Conservation (phyloP, 2,329 filamentous ascomycete species). For the Nothomitra cinnamomea region DNA sequence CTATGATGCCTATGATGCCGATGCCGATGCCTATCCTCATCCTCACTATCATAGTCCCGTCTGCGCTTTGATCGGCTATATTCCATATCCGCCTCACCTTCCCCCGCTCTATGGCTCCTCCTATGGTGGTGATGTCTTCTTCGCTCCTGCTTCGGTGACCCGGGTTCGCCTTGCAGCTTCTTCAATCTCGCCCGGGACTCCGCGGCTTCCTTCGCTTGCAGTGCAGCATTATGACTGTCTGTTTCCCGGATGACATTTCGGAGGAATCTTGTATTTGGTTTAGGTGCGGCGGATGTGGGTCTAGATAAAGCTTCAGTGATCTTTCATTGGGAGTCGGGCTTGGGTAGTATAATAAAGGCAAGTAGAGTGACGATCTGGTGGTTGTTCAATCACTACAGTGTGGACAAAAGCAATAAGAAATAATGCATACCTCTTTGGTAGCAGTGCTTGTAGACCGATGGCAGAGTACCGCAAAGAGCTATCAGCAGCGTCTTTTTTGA, state of each 20-base stretch:
- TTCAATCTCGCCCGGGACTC: conserved; percentile 59
- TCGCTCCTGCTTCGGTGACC: background rate
- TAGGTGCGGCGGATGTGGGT: conserved; percentile 50
- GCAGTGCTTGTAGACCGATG: conserved; percentile 53
- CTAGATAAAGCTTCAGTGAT: conserved; percentile 23
- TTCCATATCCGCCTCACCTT: conserved; percentile 13
- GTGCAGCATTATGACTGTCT: conserved; percentile 71
- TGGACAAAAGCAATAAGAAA: no score
- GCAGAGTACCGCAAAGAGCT: conserved; percentile 58
- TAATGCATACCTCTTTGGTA: conserved; percentile 30
- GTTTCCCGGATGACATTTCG: conserved; percentile 78
- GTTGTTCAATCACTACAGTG: no score
- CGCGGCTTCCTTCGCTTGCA: conserved; percentile 68
- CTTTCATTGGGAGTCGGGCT: background rate
- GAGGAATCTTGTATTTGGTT: conserved; percentile 82
- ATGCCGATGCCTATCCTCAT: background rate
- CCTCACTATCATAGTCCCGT: conserved; percentile 9
- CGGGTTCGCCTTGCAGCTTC: conserved; percentile 30
- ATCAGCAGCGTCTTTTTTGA: conserved; percentile 62
- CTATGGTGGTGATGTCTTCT: background rate
- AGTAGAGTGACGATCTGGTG: no score
- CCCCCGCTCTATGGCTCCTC: conserved; percentile 19
- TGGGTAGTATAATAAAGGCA: no score
- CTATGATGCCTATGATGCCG: background rate
- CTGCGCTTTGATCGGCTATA: conserved; percentile 10